These are phyloP conservation scores for Dendrobium huoshanense DNA, from an alignment of 106 monocot genomes.

Conservation along the genomic window DNA sequence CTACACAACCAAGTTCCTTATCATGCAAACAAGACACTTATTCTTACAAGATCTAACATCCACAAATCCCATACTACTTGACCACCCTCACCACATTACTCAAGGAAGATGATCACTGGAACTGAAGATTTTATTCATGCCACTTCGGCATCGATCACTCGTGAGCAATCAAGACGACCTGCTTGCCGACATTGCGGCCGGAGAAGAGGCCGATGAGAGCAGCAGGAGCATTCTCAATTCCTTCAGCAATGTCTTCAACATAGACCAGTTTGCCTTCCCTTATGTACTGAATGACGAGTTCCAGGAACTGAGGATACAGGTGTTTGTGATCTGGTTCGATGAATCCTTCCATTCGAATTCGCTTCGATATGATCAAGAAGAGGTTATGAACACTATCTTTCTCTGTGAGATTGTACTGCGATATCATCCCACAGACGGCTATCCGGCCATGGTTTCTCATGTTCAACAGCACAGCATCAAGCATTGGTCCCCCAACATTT, in stretches of 20 bases:
- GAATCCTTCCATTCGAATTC: conserved; percentile 48
- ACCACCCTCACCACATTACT: too few species aligned
- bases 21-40: too few species aligned
- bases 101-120: background rate
- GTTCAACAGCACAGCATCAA: conserved; percentile 52
- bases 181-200: conserved; percentile 47
- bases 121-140: background rate
- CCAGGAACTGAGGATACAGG: conserved; percentile 30
- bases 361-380: conserved; percentile 20
- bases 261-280: conserved; percentile 35
- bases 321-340: conserved; percentile 15
- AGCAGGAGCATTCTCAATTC: conserved; percentile 38
- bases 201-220: conserved; percentile 42
- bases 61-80: too few species aligned
- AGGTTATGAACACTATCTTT: conserved; percentile 31
- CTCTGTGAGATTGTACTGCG: conserved; percentile 41
- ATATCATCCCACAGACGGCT: conserved; percentile 41
- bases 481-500: conserved; percentile 54
- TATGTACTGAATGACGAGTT: conserved; percentile 22
- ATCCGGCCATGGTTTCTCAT: conserved; percentile 43
- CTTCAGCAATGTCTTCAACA: conserved; percentile 39
- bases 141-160: conserved; percentile 9
- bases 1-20: too few species aligned
- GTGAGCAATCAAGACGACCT: conserved; percentile 28
- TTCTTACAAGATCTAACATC: too few species aligned